Evolutionary conservation across 2,329 filamentous ascomycete genomes (phyloP).

Genomic region (Nemania bipapillata): DNA sequence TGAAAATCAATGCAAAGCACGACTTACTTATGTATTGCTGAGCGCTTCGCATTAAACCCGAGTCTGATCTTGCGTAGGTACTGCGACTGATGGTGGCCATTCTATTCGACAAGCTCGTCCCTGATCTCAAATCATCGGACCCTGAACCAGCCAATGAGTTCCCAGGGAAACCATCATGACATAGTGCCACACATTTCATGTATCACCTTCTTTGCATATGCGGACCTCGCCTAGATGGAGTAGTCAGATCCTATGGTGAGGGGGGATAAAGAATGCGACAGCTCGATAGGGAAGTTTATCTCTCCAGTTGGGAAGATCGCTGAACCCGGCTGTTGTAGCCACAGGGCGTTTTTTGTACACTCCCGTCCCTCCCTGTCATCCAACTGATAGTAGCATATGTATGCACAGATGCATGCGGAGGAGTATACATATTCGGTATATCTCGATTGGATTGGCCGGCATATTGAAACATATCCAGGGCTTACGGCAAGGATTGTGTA

Average conservation of each 20-base stretch:
- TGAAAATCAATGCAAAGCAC: neutral
- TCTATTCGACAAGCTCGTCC: neutral
- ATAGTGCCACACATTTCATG: constrained; percentile 11
- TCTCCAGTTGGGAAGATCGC: neutral
- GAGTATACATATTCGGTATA: neutral
- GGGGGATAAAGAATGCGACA: neutral
- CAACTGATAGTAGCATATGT: neutral
- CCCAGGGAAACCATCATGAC: constrained; percentile 4
- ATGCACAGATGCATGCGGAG: constrained; percentile 8
- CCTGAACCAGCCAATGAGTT: neutral
- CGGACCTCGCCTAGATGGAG: constrained; percentile 13
- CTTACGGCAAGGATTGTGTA: constrained; percentile 13
- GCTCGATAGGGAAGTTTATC: constrained; percentile 1
- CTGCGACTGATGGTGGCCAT: too few relatives aligned
- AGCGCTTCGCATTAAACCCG: constrained; percentile 4
- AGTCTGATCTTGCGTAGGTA: neutral
- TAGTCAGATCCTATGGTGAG: neutral
- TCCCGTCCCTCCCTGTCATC: neutral
- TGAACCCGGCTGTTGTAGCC: neutral
- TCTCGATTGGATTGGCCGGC: constrained; percentile 13
- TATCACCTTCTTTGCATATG: constrained; percentile 23
- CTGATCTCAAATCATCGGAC: constrained; percentile 8
- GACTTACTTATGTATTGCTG: neutral
- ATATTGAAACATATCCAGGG: neutral
- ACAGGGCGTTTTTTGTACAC: neutral